A percentile compares a stretch with the other conserved stretches of the same genome.
Conservation (phyloP, 495 filamentous ascomycete species). For the Pseudoneurospora amorphoporcata region DNA sequence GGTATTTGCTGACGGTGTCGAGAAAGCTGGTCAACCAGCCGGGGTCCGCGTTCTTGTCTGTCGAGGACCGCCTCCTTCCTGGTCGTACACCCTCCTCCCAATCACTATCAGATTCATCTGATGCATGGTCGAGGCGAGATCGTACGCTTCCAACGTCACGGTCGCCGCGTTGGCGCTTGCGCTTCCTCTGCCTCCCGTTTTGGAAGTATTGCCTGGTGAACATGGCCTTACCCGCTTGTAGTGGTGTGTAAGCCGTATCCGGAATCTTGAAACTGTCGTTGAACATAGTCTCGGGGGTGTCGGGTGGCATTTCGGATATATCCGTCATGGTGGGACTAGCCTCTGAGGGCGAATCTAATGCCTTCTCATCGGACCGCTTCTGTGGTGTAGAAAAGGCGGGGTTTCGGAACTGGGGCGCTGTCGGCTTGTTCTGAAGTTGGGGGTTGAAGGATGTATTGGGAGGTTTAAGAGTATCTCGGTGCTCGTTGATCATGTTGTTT, state of each 20-base stretch:
- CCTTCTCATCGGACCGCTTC: constrained; percentile 53
- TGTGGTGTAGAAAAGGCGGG: constrained; percentile 72
- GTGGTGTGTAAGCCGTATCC: constrained; percentile 24
- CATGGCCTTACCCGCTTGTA: constrained; percentile 24
- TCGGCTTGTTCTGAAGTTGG: constrained; percentile 20
- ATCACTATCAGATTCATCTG: constrained; percentile 46
- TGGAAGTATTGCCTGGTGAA: constrained; percentile 27
- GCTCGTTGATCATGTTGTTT: not conserved
- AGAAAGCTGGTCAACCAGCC: constrained; percentile 47
- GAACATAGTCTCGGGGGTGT: constrained; percentile 30
- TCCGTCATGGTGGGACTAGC: constrained; percentile 61
- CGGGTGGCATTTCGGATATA: constrained; percentile 50
- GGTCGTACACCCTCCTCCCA: constrained; percentile 13
- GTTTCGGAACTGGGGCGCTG: constrained; percentile 48
- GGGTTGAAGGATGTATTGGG: constrained; percentile 27
- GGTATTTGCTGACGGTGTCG: constrained; percentile 63
- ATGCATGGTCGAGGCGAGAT: constrained; percentile 36
- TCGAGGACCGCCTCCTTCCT: constrained; percentile 20
- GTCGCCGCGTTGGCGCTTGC: constrained; percentile 31
- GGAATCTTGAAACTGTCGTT: constrained; percentile 22
- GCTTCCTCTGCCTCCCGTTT: constrained; percentile 32
- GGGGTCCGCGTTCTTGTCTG: constrained; percentile 9
- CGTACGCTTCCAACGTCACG: constrained; percentile 32
- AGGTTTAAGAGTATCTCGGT: constrained; percentile 4
- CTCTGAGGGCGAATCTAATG: constrained; percentile 63